Evolutionary conservation across 192 early-diverging fungal species (phyloP).

Genomic region (Chytriomyces sp.): DNA sequence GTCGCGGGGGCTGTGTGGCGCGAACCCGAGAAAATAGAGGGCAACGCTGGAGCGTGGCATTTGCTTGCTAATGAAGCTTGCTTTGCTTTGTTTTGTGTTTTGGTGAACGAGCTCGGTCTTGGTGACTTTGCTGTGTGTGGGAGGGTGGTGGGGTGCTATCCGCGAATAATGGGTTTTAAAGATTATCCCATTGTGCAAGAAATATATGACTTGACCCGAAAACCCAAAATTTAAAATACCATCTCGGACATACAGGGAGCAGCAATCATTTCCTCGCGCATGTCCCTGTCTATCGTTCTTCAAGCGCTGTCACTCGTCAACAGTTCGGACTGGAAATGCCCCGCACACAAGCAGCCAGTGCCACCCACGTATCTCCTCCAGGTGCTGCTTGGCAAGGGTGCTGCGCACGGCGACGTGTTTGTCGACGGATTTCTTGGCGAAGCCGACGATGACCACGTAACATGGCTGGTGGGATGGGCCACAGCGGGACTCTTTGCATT

Average conservation of each 20-base stretch:
- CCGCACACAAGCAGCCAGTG: slow-evolving; percentile 11
- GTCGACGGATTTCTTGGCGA: not conserved
- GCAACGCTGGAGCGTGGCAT: slow-evolving; percentile 32
- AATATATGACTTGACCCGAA: too few species aligned
- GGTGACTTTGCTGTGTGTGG: too few species aligned
- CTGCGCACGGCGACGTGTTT: not conserved
- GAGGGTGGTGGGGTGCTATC: too few species aligned
- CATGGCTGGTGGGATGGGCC: slow-evolving; percentile 23
- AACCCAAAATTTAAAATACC: too few species aligned
- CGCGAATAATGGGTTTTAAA: too few species aligned
- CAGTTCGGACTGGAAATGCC: slow-evolving; percentile 3
- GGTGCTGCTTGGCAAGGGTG: not conserved
- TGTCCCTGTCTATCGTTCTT: not conserved
- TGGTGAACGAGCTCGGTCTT: too few species aligned
- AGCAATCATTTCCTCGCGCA: not conserved
- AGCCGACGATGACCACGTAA: not conserved
- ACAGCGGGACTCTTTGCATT: slow-evolving; percentile 33
- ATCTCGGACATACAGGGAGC: too few species aligned
- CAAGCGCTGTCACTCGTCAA: not conserved
- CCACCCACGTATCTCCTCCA: slow-evolving; percentile 1
- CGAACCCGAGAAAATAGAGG: slow-evolving; percentile 29
- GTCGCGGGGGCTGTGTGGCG: slow-evolving; percentile 11
- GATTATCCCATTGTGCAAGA: too few species aligned
- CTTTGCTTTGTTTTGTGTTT: too few species aligned
- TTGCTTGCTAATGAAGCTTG: not conserved